Conservation (phyloP, 1,139 yeast genomes). For the Pichia sp. region DNA sequence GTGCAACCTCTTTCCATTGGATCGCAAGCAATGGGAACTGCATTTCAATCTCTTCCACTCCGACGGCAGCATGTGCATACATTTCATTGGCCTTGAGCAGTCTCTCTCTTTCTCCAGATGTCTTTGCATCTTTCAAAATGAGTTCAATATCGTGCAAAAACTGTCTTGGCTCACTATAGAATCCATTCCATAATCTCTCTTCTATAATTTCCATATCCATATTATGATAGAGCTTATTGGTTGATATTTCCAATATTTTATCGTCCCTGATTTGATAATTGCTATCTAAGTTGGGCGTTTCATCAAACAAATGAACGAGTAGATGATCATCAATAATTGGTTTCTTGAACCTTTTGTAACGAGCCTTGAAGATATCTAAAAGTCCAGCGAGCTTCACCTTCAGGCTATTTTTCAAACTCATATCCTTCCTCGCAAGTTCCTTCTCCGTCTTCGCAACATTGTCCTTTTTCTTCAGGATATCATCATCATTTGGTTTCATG, state of each 20-base stretch:
- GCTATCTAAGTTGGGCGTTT: constrained; percentile 28
- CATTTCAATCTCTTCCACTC: constrained; percentile 79
- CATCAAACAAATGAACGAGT: constrained; percentile 72
- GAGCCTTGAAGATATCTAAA: constrained; percentile 79
- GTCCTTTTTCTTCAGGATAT: constrained; percentile 2
- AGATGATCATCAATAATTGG: constrained; percentile 78
- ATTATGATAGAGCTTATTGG: constrained; percentile 69
- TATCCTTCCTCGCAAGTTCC: constrained; percentile 41
- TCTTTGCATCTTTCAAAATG: constrained; percentile 73
- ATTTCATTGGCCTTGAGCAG: constrained; percentile 87
- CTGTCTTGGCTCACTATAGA: constrained; percentile 87
- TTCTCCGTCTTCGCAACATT: constrained; percentile 40
- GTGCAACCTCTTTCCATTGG: constrained; percentile 70
- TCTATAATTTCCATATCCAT: constrained; percentile 94
- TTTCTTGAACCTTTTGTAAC: constrained; percentile 85
- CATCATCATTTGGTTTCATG: constrained; percentile 2
- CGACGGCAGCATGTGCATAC: constrained; percentile 95
- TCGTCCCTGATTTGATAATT: constrained; percentile 50
- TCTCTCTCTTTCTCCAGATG: constrained; percentile 77
- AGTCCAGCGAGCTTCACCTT: constrained; percentile 81
- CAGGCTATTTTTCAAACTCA: constrained; percentile 72
- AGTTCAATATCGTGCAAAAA: constrained; percentile 76
- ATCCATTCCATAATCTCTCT: constrained; percentile 96
- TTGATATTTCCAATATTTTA: constrained; percentile 65
- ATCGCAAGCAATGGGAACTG: constrained; percentile 55